Base-by-base conservation (phyloP, 2,329 filamentous ascomycete genomes). In the Lasiodiplodia sp. region DNA sequence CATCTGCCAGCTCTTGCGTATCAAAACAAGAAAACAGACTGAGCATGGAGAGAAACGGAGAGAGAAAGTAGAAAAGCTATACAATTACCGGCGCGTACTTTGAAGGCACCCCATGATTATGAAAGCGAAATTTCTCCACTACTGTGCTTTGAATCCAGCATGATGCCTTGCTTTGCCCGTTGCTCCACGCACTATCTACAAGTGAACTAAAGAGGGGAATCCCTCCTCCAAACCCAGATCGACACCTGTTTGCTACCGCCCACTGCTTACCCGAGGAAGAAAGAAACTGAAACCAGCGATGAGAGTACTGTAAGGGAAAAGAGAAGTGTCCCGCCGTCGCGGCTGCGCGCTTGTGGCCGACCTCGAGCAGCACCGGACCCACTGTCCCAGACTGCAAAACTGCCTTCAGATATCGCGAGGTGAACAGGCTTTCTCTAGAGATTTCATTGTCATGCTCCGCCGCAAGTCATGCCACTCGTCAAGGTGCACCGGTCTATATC, bases 111-210 rank as follows among this genome's bases (percentile, higher is more conserved):
- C 60, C 60, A 38, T 52, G 47, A 64, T 52, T 64, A 52, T 31
- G 51, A 63, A 52, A 52, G 31, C 25, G 25, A 64, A 64, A 64
- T 64, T 64, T 38, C 60, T 64, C 65, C 65, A 68, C 66, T 68
- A 68, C 37, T 62, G 56, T 53, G 60, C 60, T 64, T 28, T 64
- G 60, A 64, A 64, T 64, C 60, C 60, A 38, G 60, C 60, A 64
- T 60, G 66, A 68, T 67, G 65, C 52, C 64, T 57, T 60, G 66
- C 53, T 52, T 60, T 68, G 56, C 66, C 66, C 66, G 21, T 62
- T 60, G 55, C 68, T 71, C 69, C 69, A 68, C 68, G 47, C 69
- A 68, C 70, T 74, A 75, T 75, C 74, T 74, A 75, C 74, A 74
- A 70, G 68, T 68, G 71, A 69, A 52, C 69, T 66, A 16, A 63